These are phyloP conservation scores for Ophiosphaerella herpotricha DNA, from an alignment of 2,329 filamentous ascomycete genomes.

Conservation along the genomic window DNA sequence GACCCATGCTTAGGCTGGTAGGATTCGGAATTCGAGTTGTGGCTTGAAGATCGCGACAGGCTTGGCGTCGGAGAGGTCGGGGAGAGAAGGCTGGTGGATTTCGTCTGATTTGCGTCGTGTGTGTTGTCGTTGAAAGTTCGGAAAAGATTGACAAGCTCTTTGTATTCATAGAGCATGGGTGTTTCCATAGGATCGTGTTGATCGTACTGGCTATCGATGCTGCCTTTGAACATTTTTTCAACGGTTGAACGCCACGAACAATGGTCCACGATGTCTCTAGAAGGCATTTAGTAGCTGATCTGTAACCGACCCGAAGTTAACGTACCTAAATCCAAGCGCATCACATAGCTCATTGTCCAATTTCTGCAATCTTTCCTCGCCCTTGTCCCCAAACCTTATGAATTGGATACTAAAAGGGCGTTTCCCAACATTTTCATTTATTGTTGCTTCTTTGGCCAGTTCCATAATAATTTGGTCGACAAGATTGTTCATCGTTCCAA, in stretches of 20 bases:
- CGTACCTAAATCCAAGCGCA: background rate
- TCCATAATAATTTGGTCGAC: conserved; percentile 8
- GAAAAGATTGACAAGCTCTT: background rate
- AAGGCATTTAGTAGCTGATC: background rate
- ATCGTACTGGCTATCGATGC: conserved; percentile 7
- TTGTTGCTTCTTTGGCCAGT: conserved; percentile 5
- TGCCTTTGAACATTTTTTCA: conserved; percentile 20
- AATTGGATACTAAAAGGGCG: conserved; percentile 22
- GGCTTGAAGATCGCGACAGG: background rate
- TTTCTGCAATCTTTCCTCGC: background rate
- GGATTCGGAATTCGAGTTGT: background rate
- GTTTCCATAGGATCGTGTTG: background rate
- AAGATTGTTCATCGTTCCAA: background rate
- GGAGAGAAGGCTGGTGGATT: background rate
- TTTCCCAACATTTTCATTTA: background rate
- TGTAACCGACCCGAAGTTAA: background rate
- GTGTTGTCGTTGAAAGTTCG: background rate
- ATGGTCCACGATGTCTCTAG: conserved; percentile 21
- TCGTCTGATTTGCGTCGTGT: background rate
- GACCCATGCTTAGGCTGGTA: background rate
- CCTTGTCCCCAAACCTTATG: conserved; percentile 14
- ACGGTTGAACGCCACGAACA: conserved; percentile 18
- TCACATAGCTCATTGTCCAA: conserved; percentile 8
- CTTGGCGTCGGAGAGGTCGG: background rate
- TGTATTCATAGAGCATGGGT: background rate